Conservation (phyloP, 768 basidiomycete genomes). For the Rhizopogon sp. region DNA sequence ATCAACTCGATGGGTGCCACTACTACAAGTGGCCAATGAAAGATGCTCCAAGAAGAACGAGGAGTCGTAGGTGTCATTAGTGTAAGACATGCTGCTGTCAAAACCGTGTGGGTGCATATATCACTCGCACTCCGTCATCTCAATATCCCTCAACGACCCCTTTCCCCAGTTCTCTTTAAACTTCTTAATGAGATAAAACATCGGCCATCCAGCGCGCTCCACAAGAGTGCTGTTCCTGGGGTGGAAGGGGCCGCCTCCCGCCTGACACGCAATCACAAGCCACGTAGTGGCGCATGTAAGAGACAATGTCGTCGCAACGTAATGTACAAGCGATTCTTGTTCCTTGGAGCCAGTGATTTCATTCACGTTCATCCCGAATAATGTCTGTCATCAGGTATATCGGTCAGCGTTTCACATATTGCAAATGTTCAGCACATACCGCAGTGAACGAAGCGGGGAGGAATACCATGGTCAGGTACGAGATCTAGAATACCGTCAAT, state of each 20-base stretch:
- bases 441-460: conserved; percentile 43
- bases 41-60: too few species aligned
- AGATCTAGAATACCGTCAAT: conserved; percentile 29
- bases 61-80: too few species aligned
- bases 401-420: conserved; percentile 1
- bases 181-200: conserved; percentile 5
- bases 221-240: conserved; percentile 3
- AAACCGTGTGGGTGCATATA: background rate
- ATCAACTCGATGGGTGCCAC: too few species aligned
- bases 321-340: conserved; percentile 30
- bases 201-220: conserved; percentile 17
- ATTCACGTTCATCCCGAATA: conserved; percentile 21
- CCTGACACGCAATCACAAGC: conserved; percentile 50
- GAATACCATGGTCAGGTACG: conserved; percentile 54
- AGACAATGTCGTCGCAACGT: conserved; percentile 32
- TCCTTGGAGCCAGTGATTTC: conserved; percentile 26
- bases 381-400: conserved; percentile 16
- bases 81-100: too few species aligned
- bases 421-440: conserved; percentile 9
- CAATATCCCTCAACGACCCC: background rate
- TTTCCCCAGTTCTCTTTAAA: background rate
- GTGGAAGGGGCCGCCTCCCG: conserved; percentile 5
- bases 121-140: background rate
- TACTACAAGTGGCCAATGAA: too few species aligned
- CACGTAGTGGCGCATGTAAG: conserved; percentile 50